Conservation (phyloP, 2,329 filamentous ascomycete species). For the Alternaria sp. region DNA sequence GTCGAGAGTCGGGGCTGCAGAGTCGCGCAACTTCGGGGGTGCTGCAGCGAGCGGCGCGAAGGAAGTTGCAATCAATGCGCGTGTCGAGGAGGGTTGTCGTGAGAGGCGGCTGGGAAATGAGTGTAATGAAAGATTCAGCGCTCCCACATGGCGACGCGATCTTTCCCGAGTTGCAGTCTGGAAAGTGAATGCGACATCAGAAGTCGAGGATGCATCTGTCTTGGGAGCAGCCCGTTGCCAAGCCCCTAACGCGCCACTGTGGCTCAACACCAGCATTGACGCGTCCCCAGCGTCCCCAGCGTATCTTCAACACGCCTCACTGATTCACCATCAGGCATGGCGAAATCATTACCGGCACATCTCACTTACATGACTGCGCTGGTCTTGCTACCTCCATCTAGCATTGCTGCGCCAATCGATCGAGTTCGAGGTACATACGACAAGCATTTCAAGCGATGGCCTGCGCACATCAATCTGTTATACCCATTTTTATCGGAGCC, state of each 20-base stretch:
- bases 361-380: conserved; percentile 42
- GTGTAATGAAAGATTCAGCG: conserved; percentile 22
- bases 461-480: conserved; percentile 44
- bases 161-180: conserved; percentile 18
- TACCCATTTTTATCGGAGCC: conserved; percentile 41
- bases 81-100: conserved; percentile 23
- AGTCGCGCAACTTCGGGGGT: conserved; percentile 29
- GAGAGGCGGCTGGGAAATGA: conserved; percentile 15
- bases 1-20: conserved; percentile 12
- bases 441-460: conserved; percentile 40
- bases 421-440: conserved; percentile 35
- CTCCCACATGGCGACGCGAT: conserved; percentile 47
- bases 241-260: conserved; percentile 21
- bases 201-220: conserved; percentile 23
- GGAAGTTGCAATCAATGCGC: conserved; percentile 28
- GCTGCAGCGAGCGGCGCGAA: conserved; percentile 30
- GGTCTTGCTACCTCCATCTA: conserved; percentile 33
- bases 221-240: conserved; percentile 27
- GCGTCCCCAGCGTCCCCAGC: conserved; percentile 1
- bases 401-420: conserved; percentile 38
- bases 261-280: not conserved
- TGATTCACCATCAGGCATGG: conserved; percentile 12
- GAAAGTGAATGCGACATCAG: conserved; percentile 28
- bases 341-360: conserved; percentile 22
- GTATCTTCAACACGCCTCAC: not conserved